phyloP scores from a whole-genome alignment of 176 grass and related monocot genomes.

The Musa itinerans region DNA sequence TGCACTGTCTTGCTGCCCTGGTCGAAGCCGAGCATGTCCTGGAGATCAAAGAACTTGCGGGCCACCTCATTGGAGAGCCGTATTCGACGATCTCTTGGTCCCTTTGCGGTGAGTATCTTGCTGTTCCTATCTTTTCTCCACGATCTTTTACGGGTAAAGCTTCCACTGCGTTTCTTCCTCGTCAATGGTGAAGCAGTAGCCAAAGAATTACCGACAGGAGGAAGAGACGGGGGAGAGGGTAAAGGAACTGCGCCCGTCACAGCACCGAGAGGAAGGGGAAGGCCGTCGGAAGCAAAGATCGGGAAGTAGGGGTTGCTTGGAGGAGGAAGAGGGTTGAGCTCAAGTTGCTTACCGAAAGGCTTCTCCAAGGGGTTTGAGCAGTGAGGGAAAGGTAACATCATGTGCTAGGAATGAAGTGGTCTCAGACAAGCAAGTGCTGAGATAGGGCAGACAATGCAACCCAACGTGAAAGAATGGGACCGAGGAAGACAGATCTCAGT shows the following conservation, averaged over 20 bases:
- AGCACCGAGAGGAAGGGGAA: neutral
- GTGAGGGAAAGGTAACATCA: slow-evolving; percentile 51
- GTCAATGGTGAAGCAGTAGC: neutral
- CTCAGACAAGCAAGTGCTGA: no score
- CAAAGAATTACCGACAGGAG: neutral
- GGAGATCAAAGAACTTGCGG: slow-evolving; percentile 83
- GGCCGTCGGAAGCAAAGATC: slow-evolving; percentile 25
- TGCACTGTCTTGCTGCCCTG: slow-evolving; percentile 98
- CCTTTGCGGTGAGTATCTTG: slow-evolving; percentile 82
- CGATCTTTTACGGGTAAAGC: slow-evolving; percentile 13
- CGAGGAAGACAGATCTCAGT: no score
- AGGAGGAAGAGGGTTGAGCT: slow-evolving; percentile 38
- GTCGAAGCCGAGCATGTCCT: slow-evolving; percentile 90
- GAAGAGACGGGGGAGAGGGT: neutral
- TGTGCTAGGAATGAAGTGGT: no score
- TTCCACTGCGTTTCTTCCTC: slow-evolving; percentile 3
- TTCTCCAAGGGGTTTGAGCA: slow-evolving; percentile 32
- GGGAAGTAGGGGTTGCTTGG: slow-evolving; percentile 15
- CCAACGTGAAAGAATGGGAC: no score
- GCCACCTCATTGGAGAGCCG: slow-evolving; percentile 83
- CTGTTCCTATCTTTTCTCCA: slow-evolving; percentile 82
- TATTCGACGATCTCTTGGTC: slow-evolving; percentile 81
- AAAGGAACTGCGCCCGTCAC: neutral
- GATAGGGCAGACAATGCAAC: no score
- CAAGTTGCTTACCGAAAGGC: slow-evolving; percentile 38